Evolutionary conservation across 2,329 filamentous ascomycete species (phyloP).

Genomic region (Teratosphaeria nubilosa): DNA sequence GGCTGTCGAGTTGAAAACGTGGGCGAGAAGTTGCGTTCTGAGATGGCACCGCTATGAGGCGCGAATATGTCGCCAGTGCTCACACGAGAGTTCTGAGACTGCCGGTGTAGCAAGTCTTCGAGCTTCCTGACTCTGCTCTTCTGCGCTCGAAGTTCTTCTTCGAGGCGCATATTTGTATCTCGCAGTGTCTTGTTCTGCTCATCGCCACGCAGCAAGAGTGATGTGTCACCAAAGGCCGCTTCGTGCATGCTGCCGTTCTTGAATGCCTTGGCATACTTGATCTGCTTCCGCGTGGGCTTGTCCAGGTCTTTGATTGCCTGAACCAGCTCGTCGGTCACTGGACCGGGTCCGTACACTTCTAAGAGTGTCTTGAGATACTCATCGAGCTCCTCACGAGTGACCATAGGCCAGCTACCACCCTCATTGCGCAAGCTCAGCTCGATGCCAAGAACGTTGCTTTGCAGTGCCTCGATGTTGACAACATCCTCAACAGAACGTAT

Average conservation of each 20-base stretch:
- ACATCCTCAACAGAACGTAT: slow-evolving; percentile 71
- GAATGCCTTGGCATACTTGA: slow-evolving; percentile 81
- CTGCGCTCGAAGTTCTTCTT: slow-evolving; percentile 64
- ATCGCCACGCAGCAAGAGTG: slow-evolving; percentile 74
- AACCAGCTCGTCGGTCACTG: slow-evolving; percentile 59
- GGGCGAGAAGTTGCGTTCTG: slow-evolving; percentile 8
- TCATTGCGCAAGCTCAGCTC: slow-evolving; percentile 78
- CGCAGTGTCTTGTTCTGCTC: slow-evolving; percentile 57
- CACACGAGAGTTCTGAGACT: slow-evolving; percentile 46
- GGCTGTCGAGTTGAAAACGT: slow-evolving; percentile 8
- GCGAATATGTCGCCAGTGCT: slow-evolving; percentile 27
- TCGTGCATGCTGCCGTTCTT: slow-evolving; percentile 95
- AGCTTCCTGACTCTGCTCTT: slow-evolving; percentile 86
- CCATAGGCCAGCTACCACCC: slow-evolving; percentile 68
- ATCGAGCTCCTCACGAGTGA: slow-evolving; percentile 66
- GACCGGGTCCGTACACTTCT: slow-evolving; percentile 53
- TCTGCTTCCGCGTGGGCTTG: slow-evolving; percentile 74
- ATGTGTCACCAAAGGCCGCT: slow-evolving; percentile 74
- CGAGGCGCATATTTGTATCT: slow-evolving; percentile 47
- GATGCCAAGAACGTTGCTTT: slow-evolving; percentile 59
- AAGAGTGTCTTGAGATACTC: slow-evolving; percentile 60
- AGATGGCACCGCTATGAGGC: slow-evolving; percentile 14
- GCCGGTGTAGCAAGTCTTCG: slow-evolving; percentile 84
- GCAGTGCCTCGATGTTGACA: slow-evolving; percentile 55
- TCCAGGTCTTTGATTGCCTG: slow-evolving; percentile 72